These are phyloP conservation scores for Kodamaea neixiangensis DNA, from an alignment of 805 yeast genomes.

Conservation along the genomic window DNA sequence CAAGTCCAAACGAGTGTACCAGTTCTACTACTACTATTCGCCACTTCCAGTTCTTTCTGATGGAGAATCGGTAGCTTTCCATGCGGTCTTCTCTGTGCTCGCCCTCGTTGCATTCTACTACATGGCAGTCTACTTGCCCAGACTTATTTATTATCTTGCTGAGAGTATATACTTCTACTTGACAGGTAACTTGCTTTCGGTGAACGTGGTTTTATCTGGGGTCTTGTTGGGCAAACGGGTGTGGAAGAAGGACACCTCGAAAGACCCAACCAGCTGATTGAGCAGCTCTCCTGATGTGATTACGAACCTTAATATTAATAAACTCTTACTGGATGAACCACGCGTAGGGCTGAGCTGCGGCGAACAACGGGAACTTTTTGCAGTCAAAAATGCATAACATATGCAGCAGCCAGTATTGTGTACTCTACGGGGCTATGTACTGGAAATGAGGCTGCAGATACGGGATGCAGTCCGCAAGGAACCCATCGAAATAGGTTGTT, in stretches of 20 bases:
- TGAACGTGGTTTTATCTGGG: constrained; percentile 11
- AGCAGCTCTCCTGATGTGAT: constrained; percentile 27
- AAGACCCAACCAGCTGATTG: constrained; percentile 3
- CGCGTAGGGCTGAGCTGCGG: not conserved
- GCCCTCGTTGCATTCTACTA: constrained; percentile 19
- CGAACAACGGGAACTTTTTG: not conserved
- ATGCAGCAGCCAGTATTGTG: not conserved
- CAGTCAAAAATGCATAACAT: not conserved
- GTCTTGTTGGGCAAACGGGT: constrained; percentile 10
- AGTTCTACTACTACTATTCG: constrained; percentile 25
- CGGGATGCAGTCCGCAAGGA: not conserved
- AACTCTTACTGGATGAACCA: too few species aligned
- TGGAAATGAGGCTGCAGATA: not conserved
- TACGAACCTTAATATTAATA: not conserved
- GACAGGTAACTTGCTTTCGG: constrained; percentile 19
- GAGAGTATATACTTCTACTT: constrained; percentile 20
- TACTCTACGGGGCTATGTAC: not conserved
- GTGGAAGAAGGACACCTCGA: constrained; percentile 7
- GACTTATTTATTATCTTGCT: constrained; percentile 2
- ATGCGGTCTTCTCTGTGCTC: constrained; percentile 15
- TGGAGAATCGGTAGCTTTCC: constrained; percentile 23
- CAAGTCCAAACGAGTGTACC: constrained; percentile 23
- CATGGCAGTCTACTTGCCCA: constrained; percentile 8
- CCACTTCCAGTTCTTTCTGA: constrained; percentile 31
- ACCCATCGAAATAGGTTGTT: not conserved